Conservation (phyloP, 345 rosid genomes). For the Citrus inodora region DNA sequence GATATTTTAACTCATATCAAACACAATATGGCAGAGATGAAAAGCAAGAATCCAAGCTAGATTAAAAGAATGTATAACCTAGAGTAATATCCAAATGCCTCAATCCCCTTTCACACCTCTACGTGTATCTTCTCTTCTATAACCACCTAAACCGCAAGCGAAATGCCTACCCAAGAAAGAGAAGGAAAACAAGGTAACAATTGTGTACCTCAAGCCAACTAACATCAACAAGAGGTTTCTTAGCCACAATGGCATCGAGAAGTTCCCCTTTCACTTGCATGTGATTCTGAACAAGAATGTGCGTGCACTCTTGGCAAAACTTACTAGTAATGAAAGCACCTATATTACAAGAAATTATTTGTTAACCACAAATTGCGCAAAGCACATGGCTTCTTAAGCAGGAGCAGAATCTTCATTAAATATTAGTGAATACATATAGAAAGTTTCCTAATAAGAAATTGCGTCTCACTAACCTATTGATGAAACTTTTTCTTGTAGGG, state of each 20-base stretch:
- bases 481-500: conserved; percentile 50
- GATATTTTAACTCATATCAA: not conserved
- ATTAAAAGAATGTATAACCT: not conserved
- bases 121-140: not conserved
- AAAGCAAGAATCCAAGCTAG: not conserved
- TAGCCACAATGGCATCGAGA: conserved; percentile 58
- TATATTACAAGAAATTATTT: conserved; percentile 17
- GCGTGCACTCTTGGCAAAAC: conserved; percentile 66
- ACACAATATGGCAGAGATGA: not conserved
- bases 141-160: not conserved
- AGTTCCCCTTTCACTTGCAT: conserved; percentile 48
- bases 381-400: not conserved
- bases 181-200: not conserved
- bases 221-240: conserved; percentile 46
- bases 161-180: not conserved
- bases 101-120: not conserved
- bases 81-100: not conserved
- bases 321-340: conserved; percentile 53
- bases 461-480: conserved; percentile 64
- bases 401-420: not conserved
- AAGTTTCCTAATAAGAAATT: not conserved
- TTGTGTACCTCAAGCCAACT: conserved; percentile 71
- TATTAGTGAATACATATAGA: not conserved
- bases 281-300: conserved; percentile 54
- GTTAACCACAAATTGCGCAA: not conserved